Evolutionary conservation across 1,284 basidiomycete genomes (phyloP).

Genomic region (Trichosporon sp.): DNA sequence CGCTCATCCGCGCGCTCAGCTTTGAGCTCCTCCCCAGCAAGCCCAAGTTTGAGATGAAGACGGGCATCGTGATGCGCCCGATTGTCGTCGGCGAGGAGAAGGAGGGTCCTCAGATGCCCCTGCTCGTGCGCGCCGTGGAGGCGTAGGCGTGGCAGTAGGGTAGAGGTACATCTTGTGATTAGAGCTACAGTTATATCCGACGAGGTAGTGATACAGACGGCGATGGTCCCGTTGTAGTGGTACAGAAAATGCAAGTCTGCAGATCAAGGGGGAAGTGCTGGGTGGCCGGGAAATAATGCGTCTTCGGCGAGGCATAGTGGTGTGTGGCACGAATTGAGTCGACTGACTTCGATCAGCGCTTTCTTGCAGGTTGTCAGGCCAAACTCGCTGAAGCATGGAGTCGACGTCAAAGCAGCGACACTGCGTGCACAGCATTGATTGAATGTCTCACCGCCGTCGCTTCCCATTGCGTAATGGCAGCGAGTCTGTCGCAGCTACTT

Average conservation of each 20-base stretch:
- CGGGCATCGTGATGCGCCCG: conserved; percentile 45
- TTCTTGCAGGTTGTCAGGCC: too few species aligned
- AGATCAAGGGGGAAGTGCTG: too few species aligned
- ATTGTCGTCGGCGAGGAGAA: conserved; percentile 39
- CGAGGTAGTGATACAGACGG: not conserved
- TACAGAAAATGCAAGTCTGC: too few species aligned
- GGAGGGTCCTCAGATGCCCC: conserved; percentile 46
- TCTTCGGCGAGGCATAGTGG: too few species aligned
- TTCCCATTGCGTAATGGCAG: not conserved
- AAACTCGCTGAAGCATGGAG: too few species aligned
- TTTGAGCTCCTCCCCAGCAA: conserved; percentile 51
- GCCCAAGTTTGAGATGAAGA: conserved; percentile 36
- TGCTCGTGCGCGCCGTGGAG: conserved; percentile 25
- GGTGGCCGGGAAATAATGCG: too few species aligned
- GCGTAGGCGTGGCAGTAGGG: not conserved
- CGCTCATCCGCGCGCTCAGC: conserved; percentile 56
- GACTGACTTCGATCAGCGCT: too few species aligned
- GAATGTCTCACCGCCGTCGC: not conserved
- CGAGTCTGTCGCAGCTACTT: not conserved
- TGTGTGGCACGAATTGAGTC: too few species aligned
- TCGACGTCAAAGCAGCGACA: too few species aligned
- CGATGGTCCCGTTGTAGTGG: too few species aligned
- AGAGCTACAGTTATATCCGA: not conserved
- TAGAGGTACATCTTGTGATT: too few species aligned
- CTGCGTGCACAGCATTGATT: too few species aligned